Base-by-base conservation (phyloP, 2,329 filamentous ascomycete species). In the Stenocarpella maydis region DNA sequence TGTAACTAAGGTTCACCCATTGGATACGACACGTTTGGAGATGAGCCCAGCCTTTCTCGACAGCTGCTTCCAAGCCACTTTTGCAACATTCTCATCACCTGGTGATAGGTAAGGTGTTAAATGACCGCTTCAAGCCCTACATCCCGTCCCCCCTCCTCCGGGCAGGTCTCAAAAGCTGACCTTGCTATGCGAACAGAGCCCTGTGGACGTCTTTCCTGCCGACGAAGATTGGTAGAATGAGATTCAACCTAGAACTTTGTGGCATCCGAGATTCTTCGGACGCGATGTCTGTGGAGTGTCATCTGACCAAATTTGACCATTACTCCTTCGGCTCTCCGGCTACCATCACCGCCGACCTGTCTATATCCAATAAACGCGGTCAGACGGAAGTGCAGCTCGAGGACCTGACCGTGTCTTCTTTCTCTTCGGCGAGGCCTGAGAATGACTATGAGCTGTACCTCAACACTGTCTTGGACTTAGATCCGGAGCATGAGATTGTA, bases 191-290 rank as follows among this genome's bases (percentile, higher is more conserved):
- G 14, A 50, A 72, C n/a, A 77, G 77, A 15, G 77, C 81, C 0
- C 75, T 84, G 0, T 84, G 82, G 82, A 81, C 80, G 1, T 76
- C 79, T 0, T 83, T 84, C 69, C 75, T 84, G 0, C 82, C 82
- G 0, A 73, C 76, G 6, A 71, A 65, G 3, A 81, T 83, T 9
- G 73, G 76, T 10, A 74, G 68, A 17, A 70, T 83, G 1, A 74
- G 75, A 3, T 83, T 84, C 74, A 83, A 80, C 70, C 60, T 81
- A 41, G 77, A 77, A 5, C 71, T 70, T 6, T 76, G 76, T 53
- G 70, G 53, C 2, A 39, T 65, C 3, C 64, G 47, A 26, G 63
- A 41, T 6, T 65, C 65, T 4, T 41, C 73, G 4, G 69, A 76
- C 3, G 63, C 52, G 1, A 71, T 78, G 4, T 69, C 54, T 0